These are phyloP conservation scores for Chytridiales sp. DNA, from an alignment of 371 early-diverging fungal genomes.

Conservation along the genomic window DNA sequence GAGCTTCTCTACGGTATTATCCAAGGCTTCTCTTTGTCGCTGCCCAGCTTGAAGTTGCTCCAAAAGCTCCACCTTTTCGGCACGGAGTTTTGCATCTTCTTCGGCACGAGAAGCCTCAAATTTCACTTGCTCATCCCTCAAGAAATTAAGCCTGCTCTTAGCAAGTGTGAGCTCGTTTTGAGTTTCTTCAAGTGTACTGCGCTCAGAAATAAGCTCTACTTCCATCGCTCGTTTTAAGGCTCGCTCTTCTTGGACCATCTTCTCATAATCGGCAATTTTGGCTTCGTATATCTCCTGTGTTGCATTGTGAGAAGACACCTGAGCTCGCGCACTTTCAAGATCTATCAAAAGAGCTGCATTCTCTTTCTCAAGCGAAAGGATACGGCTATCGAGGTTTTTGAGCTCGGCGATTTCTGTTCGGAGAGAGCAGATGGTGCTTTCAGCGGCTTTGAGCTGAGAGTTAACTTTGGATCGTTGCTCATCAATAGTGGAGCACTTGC, in stretches of 20 bases:
- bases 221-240: background rate
- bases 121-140: background rate
- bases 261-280: slow-evolving; percentile 14
- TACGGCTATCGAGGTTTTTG: background rate
- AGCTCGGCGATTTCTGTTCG: background rate
- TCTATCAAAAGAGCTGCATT: background rate
- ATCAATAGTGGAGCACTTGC: too few species aligned
- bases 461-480: background rate
- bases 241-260: slow-evolving; percentile 11
- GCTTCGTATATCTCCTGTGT: background rate
- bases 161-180: background rate
- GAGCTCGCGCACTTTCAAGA: background rate
- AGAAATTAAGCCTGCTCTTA: background rate
- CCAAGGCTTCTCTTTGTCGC: background rate
- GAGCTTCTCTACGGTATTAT: too few species aligned
- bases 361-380: slow-evolving; percentile 4
- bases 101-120: background rate
- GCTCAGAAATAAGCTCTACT: background rate
- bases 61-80: background rate
- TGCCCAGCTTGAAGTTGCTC: background rate
- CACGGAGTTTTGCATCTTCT: slow-evolving; percentile 6
- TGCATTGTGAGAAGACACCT: background rate
- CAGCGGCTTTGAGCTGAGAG: background rate
- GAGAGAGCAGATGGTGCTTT: slow-evolving; percentile 2
- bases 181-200: background rate